Conservation (phyloP, 2,329 filamentous ascomycete species). For the Dactylellina sp. region DNA sequence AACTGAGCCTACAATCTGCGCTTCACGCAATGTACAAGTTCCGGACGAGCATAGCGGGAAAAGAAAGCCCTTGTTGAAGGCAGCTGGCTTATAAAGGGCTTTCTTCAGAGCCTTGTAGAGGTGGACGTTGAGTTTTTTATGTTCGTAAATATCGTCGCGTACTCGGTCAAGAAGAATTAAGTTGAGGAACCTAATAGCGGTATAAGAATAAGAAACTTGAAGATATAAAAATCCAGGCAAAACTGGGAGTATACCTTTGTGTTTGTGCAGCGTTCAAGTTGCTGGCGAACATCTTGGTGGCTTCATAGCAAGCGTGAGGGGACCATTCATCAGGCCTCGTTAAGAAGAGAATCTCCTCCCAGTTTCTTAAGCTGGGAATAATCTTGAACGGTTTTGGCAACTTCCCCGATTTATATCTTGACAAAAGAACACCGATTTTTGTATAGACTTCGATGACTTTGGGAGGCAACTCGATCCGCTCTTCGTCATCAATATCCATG, state of each 20-base stretch:
- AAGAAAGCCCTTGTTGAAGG: conserved; percentile 95
- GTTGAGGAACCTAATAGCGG: conserved; percentile 75
- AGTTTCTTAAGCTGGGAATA: conserved; percentile 88
- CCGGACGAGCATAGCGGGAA: conserved; percentile 82
- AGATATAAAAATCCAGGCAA: neutral
- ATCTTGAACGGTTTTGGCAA: conserved; percentile 98
- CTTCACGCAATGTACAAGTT: conserved; percentile 91
- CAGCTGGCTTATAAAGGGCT: conserved; percentile 88
- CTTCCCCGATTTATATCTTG: conserved; percentile 94
- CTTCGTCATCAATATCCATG: conserved; percentile 68
- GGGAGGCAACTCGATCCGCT: conserved; percentile 85
- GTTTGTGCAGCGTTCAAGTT: conserved; percentile 72
- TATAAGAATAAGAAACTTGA: conserved; percentile 1
- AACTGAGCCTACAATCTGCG: conserved; percentile 88
- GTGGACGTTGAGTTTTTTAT: conserved; percentile 94
- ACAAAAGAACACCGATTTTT: conserved; percentile 88
- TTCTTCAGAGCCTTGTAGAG: conserved; percentile 95
- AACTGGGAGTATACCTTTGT: conserved; percentile 48
- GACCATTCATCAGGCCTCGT: conserved; percentile 85
- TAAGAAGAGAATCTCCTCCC: conserved; percentile 86
- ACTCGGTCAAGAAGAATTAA: conserved; percentile 88
- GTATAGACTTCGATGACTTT: conserved; percentile 96
- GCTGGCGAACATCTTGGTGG: conserved; percentile 91
- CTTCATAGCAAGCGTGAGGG: conserved; percentile 84
- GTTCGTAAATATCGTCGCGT: conserved; percentile 93